phyloP scores from a whole-genome alignment of 352 stramenopile genomes.

The Globisporangium rhizosaccharum region DNA sequence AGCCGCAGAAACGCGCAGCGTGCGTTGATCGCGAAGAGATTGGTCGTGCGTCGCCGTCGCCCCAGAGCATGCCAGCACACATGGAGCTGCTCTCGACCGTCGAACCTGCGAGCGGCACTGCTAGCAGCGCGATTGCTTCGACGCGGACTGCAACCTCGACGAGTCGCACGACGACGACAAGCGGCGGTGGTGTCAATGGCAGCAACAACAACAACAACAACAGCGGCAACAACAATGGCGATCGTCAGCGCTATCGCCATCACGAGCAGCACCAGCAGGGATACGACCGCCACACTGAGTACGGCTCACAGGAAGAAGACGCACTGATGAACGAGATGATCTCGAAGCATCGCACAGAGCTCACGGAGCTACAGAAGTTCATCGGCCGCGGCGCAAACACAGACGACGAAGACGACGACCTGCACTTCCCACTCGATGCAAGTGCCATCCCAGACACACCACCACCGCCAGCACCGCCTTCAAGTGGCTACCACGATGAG shows the following conservation, averaged over 20 bases:
- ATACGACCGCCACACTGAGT: background rate
- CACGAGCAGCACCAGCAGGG: background rate
- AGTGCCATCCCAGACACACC: constrained; percentile 18
- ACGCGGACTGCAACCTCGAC: constrained; percentile 3
- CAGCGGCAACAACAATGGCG: constrained; percentile 1
- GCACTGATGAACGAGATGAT: constrained; percentile 48
- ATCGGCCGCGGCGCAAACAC: constrained; percentile 20
- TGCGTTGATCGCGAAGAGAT: background rate
- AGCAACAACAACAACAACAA: constrained; percentile 1
- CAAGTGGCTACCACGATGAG: constrained; percentile 10
- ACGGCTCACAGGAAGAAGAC: constrained; percentile 28
- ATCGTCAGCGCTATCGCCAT: background rate
- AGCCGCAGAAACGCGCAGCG: constrained; percentile 5
- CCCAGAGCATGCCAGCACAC: constrained; percentile 4
- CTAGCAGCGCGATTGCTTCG: background rate
- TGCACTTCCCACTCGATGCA: constrained; percentile 10
- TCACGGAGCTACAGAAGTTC: constrained; percentile 47
- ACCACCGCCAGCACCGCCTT: constrained; percentile 10
- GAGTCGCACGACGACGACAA: background rate
- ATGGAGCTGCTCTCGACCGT: constrained; percentile 9
- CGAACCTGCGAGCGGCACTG: constrained; percentile 2
- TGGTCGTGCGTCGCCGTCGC: background rate
- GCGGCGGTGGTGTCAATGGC: background rate
- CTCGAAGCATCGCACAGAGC: constrained; percentile 43
- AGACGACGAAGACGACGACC: constrained; percentile 18